A percentile compares a stretch with the other conserved stretches of the same genome.
phyloP scores from a whole-genome alignment of 257 asterid genomes.

The Gentiana macrophylla region DNA sequence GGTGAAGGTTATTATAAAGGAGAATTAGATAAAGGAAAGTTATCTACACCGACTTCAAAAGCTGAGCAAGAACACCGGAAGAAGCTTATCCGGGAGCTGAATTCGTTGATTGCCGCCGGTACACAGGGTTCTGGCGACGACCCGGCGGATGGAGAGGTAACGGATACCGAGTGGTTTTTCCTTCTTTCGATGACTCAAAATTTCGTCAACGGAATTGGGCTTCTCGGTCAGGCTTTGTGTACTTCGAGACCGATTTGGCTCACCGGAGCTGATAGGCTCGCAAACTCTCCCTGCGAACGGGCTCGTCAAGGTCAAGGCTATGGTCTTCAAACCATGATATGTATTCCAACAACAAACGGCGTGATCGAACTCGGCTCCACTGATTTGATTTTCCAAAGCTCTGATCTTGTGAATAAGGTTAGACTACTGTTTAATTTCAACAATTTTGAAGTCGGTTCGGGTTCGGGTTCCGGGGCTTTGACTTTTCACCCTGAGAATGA shows the following conservation, averaged over 20 bases:
- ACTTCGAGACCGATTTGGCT: constrained; percentile 64
- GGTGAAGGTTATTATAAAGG: constrained; percentile 86
- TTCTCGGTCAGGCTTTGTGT: constrained; percentile 77
- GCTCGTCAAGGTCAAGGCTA: constrained; percentile 56
- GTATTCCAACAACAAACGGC: constrained; percentile 65
- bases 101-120: constrained; percentile 52
- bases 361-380: constrained; percentile 89
- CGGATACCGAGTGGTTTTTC: constrained; percentile 89
- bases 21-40: constrained; percentile 39
- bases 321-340: constrained; percentile 68
- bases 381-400: constrained; percentile 51
- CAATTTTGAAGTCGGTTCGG: constrained; percentile 32
- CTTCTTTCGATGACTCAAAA: constrained; percentile 77
- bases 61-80: constrained; percentile 66
- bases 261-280: constrained; percentile 44
- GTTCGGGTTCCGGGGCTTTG: constrained; percentile 53
- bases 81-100: constrained; percentile 66
- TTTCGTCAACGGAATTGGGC: constrained; percentile 53
- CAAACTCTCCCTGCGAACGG: constrained; percentile 48
- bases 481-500: constrained; percentile 34
- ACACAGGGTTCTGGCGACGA: constrained; percentile 27
- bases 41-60: constrained; percentile 14
- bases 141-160: constrained; percentile 70
- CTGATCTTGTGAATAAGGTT: constrained; percentile 73
- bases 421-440: constrained; percentile 52